Conservation (phyloP, 768 basidiomycete genomes). For the Cystofilobasidium capitatum region DNA sequence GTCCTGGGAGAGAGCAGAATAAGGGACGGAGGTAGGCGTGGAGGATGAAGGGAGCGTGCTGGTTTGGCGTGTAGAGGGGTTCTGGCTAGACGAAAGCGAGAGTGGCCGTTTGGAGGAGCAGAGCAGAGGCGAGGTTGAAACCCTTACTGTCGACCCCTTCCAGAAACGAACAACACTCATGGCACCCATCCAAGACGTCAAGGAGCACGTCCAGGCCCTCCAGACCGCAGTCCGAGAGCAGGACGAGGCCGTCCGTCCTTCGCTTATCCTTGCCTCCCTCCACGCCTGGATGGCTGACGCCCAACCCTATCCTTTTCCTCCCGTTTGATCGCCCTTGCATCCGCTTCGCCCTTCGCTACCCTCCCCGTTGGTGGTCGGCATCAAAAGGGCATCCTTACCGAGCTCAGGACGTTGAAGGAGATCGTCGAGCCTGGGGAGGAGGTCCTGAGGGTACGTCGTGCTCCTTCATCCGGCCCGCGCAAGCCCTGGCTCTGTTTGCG, state of each 20-base stretch:
- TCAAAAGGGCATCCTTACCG: constrained; percentile 1
- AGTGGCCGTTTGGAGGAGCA: not conserved
- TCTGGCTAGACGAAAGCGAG: not conserved
- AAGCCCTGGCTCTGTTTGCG: too few relatives aligned
- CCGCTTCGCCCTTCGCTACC: not conserved
- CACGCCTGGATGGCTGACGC: too few relatives aligned
- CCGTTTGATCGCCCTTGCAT: not conserved
- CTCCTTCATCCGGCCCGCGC: not conserved
- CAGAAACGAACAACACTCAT: not conserved
- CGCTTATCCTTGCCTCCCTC: not conserved
- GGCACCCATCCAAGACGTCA: constrained; percentile 4
- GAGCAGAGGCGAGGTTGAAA: not conserved
- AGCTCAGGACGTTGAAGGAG: constrained; percentile 6
- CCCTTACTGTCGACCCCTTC: not conserved
- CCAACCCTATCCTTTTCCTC: not conserved
- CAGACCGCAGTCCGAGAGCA: constrained; percentile 1
- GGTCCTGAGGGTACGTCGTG: constrained; percentile 16
- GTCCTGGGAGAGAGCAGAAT: not conserved
- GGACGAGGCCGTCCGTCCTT: not conserved
- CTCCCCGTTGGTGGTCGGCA: not conserved
- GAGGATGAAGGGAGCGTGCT: too few relatives aligned
- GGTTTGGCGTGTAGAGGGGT: too few relatives aligned
- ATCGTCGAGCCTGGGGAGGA: constrained; percentile 19
- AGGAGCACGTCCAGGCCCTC: constrained; percentile 16
- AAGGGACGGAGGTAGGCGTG: not conserved